These are phyloP conservation scores for Phytophthora tubulina DNA, from an alignment of 352 stramenopile species.

Conservation along the genomic window DNA sequence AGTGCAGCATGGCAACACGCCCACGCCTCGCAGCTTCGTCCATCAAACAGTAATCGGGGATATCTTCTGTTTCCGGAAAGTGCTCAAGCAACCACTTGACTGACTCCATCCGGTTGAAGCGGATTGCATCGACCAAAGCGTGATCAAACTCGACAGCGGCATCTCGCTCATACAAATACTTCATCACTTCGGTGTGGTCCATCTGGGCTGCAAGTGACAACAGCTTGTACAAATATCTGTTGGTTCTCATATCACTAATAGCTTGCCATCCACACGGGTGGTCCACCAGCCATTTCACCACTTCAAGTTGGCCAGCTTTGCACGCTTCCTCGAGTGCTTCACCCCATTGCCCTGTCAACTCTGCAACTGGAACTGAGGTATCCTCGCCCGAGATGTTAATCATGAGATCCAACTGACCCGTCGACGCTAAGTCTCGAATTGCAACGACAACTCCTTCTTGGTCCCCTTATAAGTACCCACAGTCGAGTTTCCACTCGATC, in stretches of 20 bases:
- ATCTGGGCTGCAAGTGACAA: background rate
- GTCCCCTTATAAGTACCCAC: conserved; percentile 1
- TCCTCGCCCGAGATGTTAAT: background rate
- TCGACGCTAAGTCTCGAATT: background rate
- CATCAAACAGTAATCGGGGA: conserved; percentile 12
- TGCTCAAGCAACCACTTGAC: conserved; percentile 11
- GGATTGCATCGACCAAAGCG: conserved; percentile 2
- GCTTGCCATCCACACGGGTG: conserved; percentile 3
- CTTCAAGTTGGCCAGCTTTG: background rate
- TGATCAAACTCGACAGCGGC: background rate
- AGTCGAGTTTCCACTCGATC: conserved; percentile 7
- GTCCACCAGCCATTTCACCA: conserved; percentile 24
- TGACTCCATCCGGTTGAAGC: background rate
- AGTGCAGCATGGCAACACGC: conserved; percentile 5
- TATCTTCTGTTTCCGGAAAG: background rate
- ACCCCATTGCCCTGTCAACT: background rate
- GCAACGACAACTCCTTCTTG: background rate
- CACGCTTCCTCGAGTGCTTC: background rate
- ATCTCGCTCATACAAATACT: conserved; percentile 3
- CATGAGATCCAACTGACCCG: conserved; percentile 2
- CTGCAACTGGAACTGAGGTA: background rate
- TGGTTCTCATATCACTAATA: background rate
- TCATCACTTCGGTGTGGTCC: background rate
- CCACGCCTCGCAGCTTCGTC: conserved; percentile 16
- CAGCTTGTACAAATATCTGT: background rate